Conservation (phyloP, 2,329 filamentous ascomycete genomes). For the Colletotrichum sublineola region DNA sequence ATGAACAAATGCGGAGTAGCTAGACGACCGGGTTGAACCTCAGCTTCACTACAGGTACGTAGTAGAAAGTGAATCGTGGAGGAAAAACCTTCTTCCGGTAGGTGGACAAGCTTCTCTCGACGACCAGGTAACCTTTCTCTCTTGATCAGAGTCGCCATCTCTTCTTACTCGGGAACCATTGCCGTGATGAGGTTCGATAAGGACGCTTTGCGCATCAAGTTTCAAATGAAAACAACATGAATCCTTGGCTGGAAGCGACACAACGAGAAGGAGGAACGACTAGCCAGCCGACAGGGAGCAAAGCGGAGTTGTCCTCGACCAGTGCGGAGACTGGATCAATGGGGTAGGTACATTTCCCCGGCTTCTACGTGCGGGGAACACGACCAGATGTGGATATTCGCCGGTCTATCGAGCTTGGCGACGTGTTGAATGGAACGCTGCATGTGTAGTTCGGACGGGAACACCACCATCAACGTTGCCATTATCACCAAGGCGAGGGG, state of each 20-base stretch:
- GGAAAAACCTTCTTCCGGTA: conserved; percentile 32
- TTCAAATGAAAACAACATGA: neutral
- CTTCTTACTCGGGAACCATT: neutral
- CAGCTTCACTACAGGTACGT: too few relatives aligned
- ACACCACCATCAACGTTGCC: neutral
- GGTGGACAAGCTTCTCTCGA: neutral
- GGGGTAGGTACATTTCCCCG: conserved; percentile 6
- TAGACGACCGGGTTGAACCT: neutral
- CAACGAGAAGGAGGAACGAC: neutral
- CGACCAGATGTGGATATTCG: neutral
- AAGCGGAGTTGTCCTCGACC: neutral
- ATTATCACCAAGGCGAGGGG: neutral
- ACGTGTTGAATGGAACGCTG: neutral
- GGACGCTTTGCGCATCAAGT: conserved; percentile 1
- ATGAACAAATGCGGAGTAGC: conserved; percentile 39
- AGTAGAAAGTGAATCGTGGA: neutral
- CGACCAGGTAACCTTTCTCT: neutral
- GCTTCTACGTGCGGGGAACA: conserved; percentile 1
- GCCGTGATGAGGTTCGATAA: neutral
- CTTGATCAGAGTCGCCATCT: neutral
- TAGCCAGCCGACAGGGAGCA: neutral
- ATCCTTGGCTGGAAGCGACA: neutral
- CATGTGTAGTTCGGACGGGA: neutral
- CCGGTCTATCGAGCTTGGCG: neutral
- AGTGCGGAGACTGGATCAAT: neutral